Base-by-base conservation (phyloP, 2,329 filamentous ascomycete genomes). In the Tolypocladium inflatum region DNA sequence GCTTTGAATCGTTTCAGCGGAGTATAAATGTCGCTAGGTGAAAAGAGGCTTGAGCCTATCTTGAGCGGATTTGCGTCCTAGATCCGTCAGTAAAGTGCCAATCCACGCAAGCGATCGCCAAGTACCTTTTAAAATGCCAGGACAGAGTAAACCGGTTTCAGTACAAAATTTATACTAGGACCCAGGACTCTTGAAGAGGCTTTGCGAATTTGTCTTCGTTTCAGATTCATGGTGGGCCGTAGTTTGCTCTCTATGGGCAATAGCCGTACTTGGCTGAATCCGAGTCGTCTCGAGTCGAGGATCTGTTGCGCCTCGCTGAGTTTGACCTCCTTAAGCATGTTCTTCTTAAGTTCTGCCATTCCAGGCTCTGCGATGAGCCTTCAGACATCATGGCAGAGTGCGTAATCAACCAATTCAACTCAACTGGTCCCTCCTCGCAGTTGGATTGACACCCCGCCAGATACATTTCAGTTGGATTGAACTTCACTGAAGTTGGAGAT, bases 221-320 rank as follows among this genome's bases (percentile, higher is more conserved):
- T 83, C 43, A 99, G 76, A 69, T 99, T 99, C 73, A 89, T 89
- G 63, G 99, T 96, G 1, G 92, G 88, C 21, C 94, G 82, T 64
- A 96, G 81, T n/a, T n/a, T 87, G 2, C 75, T 74, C 21, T 81
- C 80, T 68, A 99, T 99, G 0, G 94, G 94, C 26, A 99, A 75
- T 39, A 99, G 73, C 48, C 94, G 82, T 30, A 97, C 75, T 51
- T 88, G 84, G 65, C 90, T 91, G 64, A 87, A 90, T 0, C 91
- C 91, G 2, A 97, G 78, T 1, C 77, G 74, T 52, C 89, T 80
- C 9, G 79, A 80, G 15, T 80, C 76, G 17, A 95, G 74, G 23
- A 88, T 76, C 13, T 73, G 75, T 23, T 78, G 73, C 0, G 86
- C 86, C 11, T 80, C 76, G 0, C 78, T 76, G 0, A 78, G 67